These are phyloP conservation scores for Gracilaria domingensis DNA, from an alignment of 23 red algal species.

Conservation along the genomic window DNA sequence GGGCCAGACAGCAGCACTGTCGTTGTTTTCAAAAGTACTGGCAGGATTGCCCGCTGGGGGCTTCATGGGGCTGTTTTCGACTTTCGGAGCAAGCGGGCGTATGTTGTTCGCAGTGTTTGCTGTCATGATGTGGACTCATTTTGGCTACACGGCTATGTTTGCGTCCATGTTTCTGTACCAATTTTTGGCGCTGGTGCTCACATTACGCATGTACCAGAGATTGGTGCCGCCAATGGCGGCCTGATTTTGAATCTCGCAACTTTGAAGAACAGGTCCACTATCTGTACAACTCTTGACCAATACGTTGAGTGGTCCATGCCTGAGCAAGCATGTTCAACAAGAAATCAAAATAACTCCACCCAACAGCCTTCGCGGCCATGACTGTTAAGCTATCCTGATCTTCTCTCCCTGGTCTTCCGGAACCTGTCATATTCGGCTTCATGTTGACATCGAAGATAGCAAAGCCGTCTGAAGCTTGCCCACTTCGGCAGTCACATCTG, in stretches of 20 bases:
- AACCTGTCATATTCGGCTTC: slow-evolving; percentile 20
- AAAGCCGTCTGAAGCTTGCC: slow-evolving; percentile 1
- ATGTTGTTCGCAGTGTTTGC: slow-evolving; percentile 68
- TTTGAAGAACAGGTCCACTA: too few relatives aligned
- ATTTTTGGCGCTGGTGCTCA: background rate
- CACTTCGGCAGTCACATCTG: slow-evolving; percentile 2
- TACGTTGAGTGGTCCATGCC: background rate
- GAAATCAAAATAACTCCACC: background rate
- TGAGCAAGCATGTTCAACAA: slow-evolving; percentile 22
- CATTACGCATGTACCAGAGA: too few relatives aligned
- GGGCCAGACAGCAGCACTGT: slow-evolving; percentile 88
- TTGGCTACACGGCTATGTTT: slow-evolving; percentile 18
- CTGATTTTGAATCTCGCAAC: too few relatives aligned
- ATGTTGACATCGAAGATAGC: slow-evolving; percentile 18
- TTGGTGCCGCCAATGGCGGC: too few relatives aligned
- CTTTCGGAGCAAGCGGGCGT: slow-evolving; percentile 71
- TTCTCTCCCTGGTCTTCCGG: slow-evolving; percentile 16
- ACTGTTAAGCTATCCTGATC: slow-evolving; percentile 32
- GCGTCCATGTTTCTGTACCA: slow-evolving; percentile 1
- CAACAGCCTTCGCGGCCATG: slow-evolving; percentile 2
- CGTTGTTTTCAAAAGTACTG: slow-evolving; percentile 83
- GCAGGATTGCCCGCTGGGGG: slow-evolving; percentile 69
- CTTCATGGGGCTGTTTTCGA: slow-evolving; percentile 86
- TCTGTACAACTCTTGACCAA: too few relatives aligned
- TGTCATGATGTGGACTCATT: slow-evolving; percentile 36